These are phyloP conservation scores for Hamigera avellanea DNA, from an alignment of 495 filamentous ascomycete species.

Conservation along the genomic window DNA sequence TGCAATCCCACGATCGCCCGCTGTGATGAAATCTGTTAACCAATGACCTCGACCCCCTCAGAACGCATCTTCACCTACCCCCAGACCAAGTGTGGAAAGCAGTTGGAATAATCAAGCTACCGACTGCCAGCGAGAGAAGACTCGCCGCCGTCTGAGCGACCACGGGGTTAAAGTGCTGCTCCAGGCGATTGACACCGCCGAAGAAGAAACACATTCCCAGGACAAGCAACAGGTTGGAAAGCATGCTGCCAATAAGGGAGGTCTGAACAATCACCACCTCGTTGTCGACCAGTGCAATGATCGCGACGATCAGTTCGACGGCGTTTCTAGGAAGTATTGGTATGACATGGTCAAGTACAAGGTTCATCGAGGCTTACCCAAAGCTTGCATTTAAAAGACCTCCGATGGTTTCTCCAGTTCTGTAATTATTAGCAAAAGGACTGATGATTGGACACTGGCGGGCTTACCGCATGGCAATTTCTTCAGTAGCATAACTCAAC, in stretches of 20 bases:
- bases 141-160: constrained; percentile 89
- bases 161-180: constrained; percentile 85
- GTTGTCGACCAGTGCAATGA: constrained; percentile 62
- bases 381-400: constrained; percentile 83
- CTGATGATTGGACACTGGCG: neutral
- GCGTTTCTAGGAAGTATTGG: constrained; percentile 45
- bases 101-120: constrained; percentile 76
- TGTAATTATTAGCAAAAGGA: constrained; percentile 5
- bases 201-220: constrained; percentile 92
- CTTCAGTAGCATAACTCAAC: constrained; percentile 44
- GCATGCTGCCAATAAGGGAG: constrained; percentile 79
- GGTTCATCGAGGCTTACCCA: constrained; percentile 41
- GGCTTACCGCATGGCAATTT: constrained; percentile 35
- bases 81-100: constrained; percentile 56
- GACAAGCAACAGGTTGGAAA: constrained; percentile 86
- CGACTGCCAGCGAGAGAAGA: constrained; percentile 68
- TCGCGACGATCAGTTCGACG: constrained; percentile 82
- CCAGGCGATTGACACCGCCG: constrained; percentile 64
- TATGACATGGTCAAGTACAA: neutral
- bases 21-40: too few species aligned
- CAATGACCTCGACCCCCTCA: too few species aligned
- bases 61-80: constrained; percentile 12
- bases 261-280: constrained; percentile 86
- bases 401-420: constrained; percentile 67
- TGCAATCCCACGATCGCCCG: constrained; percentile 14